These are phyloP conservation scores for Penicillium psychrofluorescens DNA, from an alignment of 495 filamentous ascomycete genomes.

Conservation along the genomic window DNA sequence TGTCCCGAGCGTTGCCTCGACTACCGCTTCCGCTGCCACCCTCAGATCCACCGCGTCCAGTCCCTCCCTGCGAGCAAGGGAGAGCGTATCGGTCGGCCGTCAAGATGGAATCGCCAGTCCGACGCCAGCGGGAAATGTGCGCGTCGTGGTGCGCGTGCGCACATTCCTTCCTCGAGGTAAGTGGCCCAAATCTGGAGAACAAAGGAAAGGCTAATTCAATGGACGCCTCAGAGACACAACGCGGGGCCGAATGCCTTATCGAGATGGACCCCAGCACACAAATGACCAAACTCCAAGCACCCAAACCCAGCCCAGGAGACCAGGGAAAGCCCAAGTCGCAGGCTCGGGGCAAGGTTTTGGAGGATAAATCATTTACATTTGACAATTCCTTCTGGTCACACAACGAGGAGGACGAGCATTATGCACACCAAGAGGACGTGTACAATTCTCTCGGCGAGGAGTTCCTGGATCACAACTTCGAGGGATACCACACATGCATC, in stretches of 20 bases:
- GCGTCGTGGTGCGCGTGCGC: slow-evolving; percentile 87
- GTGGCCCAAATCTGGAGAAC: slow-evolving; percentile 3
- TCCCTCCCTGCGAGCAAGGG: slow-evolving; percentile 65
- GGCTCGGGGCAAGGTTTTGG: slow-evolving; percentile 63
- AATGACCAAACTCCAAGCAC: slow-evolving; percentile 60
- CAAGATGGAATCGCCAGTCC: slow-evolving; percentile 28
- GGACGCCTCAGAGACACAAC: slow-evolving; percentile 58
- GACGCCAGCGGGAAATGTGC: slow-evolving; percentile 71
- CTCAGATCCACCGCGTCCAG: slow-evolving; percentile 44
- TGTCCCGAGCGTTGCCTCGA: slow-evolving; percentile 39
- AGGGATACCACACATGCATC: slow-evolving; percentile 98
- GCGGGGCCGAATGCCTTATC: slow-evolving; percentile 76
- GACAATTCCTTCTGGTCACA: slow-evolving; percentile 99
- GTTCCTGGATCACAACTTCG: slow-evolving; percentile 98
- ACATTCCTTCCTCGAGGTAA: slow-evolving; percentile 85
- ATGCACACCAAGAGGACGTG: slow-evolving; percentile 83
- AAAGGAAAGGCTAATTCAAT: neutral
- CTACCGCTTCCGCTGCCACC: slow-evolving; percentile 53
- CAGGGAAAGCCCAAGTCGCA: slow-evolving; percentile 60
- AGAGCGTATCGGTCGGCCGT: slow-evolving; percentile 46
- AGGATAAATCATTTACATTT: slow-evolving; percentile 90
- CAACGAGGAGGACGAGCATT: slow-evolving; percentile 62
- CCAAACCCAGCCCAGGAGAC: slow-evolving; percentile 56
- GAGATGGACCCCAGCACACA: slow-evolving; percentile 82
- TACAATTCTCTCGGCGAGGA: slow-evolving; percentile 94